Evolutionary conservation across 306 rosid species (phyloP).

Genomic region (Astragalus membranaceus): DNA sequence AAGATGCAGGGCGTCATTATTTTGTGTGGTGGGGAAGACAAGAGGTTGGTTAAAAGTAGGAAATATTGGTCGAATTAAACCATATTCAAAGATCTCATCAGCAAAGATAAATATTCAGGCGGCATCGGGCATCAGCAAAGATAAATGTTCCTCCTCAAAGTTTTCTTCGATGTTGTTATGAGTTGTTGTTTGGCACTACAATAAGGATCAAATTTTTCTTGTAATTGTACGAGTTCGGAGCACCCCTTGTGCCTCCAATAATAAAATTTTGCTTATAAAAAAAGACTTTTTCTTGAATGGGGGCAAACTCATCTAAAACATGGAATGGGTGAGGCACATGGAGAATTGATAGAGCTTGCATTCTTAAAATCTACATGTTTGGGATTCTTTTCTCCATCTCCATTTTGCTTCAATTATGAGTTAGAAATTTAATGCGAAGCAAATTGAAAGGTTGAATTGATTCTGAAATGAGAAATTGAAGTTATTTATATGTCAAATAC

Average conservation of each 20-base stretch:
- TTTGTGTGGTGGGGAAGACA: not conserved
- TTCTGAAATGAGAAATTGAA: not conserved
- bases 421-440: not conserved
- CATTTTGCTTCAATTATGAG: not conserved
- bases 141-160: conserved; percentile 39
- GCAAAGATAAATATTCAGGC: conserved; percentile 31
- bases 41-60: conserved; percentile 35
- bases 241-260: too few relatives aligned
- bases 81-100: conserved; percentile 47
- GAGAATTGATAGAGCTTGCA: not conserved
- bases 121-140: conserved; percentile 29
- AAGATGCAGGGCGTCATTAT: not conserved
- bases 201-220: not conserved
- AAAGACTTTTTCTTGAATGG: too few relatives aligned
- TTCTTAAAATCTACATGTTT: not conserved
- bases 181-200: not conserved
- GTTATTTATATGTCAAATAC: not conserved
- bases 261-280: too few relatives aligned
- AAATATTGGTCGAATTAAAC: conserved; percentile 35
- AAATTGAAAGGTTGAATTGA: not conserved
- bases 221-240: too few relatives aligned
- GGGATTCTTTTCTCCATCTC: not conserved
- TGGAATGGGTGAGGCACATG: not conserved
- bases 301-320: not conserved
- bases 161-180: not conserved